Percentiles rank a stretch among this genome's conserved stretches.
Evolutionary conservation across 164 flowering plant genomes (phyloP).

Genomic region (Nymphaea thermarum): DNA sequence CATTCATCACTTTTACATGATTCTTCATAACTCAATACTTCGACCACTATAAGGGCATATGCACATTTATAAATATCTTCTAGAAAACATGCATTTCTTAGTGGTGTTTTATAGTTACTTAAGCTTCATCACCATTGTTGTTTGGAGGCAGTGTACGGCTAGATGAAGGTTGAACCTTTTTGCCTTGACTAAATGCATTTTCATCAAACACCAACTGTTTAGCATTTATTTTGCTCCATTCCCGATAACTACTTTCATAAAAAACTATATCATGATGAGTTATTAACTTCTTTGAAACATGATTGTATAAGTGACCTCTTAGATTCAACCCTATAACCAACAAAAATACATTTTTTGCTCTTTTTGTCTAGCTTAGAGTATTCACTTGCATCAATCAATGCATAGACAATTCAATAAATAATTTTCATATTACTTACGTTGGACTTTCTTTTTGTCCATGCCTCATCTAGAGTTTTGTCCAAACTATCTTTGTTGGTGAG

Average conservation of each 20-base stretch:
- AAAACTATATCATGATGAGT: neutral
- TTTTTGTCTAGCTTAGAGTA: neutral
- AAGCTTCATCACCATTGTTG: too few species aligned
- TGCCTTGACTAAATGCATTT: neutral
- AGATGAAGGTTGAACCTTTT: too few species aligned
- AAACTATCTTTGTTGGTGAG: neutral
- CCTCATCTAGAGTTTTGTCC: neutral
- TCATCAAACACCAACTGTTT: neutral
- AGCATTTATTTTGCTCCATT: neutral
- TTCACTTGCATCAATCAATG: neutral
- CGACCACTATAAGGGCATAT: neutral
- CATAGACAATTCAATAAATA: neutral
- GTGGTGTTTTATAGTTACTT: too few species aligned
- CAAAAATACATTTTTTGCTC: neutral
- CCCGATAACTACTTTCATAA: neutral
- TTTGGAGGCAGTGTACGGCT: too few species aligned
- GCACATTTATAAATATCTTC: neutral
- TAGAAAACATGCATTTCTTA: neutral
- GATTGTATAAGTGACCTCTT: neutral
- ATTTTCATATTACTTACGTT: neutral
- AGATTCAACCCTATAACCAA: neutral
- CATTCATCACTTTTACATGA: constrained; percentile 5
- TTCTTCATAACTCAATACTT: constrained; percentile 4
- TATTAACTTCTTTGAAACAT: neutral
- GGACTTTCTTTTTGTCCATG: neutral